Evolutionary conservation across 352 stramenopile species (phyloP), one percentile per base, ranked within the genome.

Genomic region (Globisporangium heterothallicum): DNA sequence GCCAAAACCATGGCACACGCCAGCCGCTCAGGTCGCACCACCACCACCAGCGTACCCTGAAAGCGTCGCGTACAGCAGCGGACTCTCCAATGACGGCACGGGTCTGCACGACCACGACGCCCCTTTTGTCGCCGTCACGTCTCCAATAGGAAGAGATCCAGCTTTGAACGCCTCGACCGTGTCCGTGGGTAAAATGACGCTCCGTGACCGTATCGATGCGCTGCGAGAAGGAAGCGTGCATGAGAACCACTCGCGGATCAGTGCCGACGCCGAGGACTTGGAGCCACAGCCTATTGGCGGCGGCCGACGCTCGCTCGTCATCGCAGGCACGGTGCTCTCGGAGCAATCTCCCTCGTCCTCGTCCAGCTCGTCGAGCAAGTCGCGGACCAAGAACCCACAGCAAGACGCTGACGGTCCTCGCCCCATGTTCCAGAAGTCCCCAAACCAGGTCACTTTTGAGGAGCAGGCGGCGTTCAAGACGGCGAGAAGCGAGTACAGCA

Each of bases 161-260:
- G 22, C 26, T 8, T 27, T 42, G 24, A 46, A 16, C 21, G 44
- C 53, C 16, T 41, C 53, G 43, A 29, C 24, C 13, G 16, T 19
- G 22, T 43, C 30, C 9, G 49, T 42, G 41, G 29, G 61, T 51
- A 34, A 46, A 16, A 51, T 26, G 12, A 86, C 78, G 25, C 63
- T 88, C 32, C 74, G 78, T 19, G 67, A 81, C 42, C 71, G 74
- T 16, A 88, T 88, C 35, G 71, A 86, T 29, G 78, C 72, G 9
- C 56, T 88, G 25, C 61, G 78, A 13, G 72, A 83, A 36, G 68
- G 72, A 24, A 61, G 54, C 3, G 62, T 71, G 13, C 63, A 74
- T 27, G 79, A 82, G 50, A 64, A 75, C 32, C 64, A 80, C 58
- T 73, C 64, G 4, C 69, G 73, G n/a, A 72, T 80, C 27, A 85